Conservation (phyloP, 2,329 filamentous ascomycete genomes). For the Ascochyta lentis region DNA sequence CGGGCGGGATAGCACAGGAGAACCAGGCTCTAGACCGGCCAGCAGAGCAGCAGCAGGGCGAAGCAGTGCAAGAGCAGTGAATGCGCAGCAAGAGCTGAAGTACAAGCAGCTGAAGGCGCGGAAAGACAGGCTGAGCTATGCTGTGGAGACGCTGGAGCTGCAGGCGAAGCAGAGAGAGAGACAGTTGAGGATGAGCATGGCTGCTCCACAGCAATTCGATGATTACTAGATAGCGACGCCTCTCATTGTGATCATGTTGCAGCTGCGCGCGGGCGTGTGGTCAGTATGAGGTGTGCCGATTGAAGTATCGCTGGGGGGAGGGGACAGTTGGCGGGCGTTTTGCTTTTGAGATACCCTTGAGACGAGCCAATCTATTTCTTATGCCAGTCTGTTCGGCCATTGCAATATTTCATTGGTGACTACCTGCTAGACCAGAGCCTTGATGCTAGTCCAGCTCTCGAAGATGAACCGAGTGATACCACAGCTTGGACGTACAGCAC, state of each 20-base stretch:
- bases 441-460: background rate
- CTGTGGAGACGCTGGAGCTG: constrained; percentile 82
- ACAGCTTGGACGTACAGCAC: background rate
- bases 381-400: background rate
- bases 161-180: constrained; percentile 81
- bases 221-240: constrained; percentile 33
- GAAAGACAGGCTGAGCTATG: constrained; percentile 85
- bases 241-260: background rate
- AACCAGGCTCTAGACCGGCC: constrained; percentile 32
- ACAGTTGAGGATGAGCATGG: constrained; percentile 76
- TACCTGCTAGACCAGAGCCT: background rate
- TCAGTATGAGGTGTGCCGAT: background rate
- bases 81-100: constrained; percentile 60
- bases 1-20: constrained; percentile 44
- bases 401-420: background rate
- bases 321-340: constrained; percentile 24
- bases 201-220: constrained; percentile 54
- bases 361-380: background rate
- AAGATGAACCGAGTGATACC: background rate
- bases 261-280: background rate
- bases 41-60: constrained; percentile 31
- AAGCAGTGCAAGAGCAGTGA: constrained; percentile 43
- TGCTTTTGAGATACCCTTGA: constrained; percentile 41
- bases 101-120: constrained; percentile 76
- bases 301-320: background rate